phyloP scores from a whole-genome alignment of 2,329 filamentous ascomycete species.

The Exophiala mesophila region DNA sequence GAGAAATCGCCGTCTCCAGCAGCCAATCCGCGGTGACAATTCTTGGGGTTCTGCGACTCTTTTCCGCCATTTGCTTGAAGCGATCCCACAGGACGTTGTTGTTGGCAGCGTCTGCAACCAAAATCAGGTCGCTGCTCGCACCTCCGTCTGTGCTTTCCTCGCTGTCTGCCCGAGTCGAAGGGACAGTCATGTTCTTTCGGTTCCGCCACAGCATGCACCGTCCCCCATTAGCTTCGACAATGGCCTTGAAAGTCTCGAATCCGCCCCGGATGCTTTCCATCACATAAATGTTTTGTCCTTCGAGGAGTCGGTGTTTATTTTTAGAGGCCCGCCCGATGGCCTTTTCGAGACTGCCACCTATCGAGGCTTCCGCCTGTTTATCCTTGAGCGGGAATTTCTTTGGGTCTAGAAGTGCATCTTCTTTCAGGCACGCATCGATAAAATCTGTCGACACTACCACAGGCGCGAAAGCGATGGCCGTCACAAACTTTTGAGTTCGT shows the following conservation, averaged over 20 bases:
- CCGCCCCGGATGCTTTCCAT: slow-evolving; percentile 75
- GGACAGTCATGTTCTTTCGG: slow-evolving; percentile 63
- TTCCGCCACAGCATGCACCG: slow-evolving; percentile 72
- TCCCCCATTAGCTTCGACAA: slow-evolving; percentile 84
- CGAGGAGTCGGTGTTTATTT: slow-evolving; percentile 72
- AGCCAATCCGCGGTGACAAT: slow-evolving; percentile 88
- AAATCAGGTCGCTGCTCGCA: slow-evolving; percentile 72
- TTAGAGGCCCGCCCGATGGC: slow-evolving; percentile 65
- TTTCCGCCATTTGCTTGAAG: slow-evolving; percentile 73
- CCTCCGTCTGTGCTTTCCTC: slow-evolving; percentile 43
- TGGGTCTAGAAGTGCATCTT: slow-evolving; percentile 59
- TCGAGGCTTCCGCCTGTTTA: slow-evolving; percentile 64
- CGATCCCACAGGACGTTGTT: slow-evolving; percentile 73
- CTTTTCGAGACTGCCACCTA: slow-evolving; percentile 63
- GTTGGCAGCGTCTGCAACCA: slow-evolving; percentile 62
- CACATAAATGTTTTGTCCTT: slow-evolving; percentile 76
- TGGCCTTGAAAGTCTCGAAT: slow-evolving; percentile 75
- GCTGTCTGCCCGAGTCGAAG: slow-evolving; percentile 44
- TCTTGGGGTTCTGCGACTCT: slow-evolving; percentile 71
- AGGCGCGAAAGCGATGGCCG: slow-evolving; percentile 75
- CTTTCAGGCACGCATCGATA: slow-evolving; percentile 69
- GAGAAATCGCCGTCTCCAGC: slow-evolving; percentile 81
- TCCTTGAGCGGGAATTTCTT: slow-evolving; percentile 67
- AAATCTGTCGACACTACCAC: slow-evolving; percentile 72
- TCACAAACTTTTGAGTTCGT: slow-evolving; percentile 89